Evolutionary conservation across 164 flowering plant species (phyloP).

Genomic region (grape (Vitis vinifera)): DNA sequence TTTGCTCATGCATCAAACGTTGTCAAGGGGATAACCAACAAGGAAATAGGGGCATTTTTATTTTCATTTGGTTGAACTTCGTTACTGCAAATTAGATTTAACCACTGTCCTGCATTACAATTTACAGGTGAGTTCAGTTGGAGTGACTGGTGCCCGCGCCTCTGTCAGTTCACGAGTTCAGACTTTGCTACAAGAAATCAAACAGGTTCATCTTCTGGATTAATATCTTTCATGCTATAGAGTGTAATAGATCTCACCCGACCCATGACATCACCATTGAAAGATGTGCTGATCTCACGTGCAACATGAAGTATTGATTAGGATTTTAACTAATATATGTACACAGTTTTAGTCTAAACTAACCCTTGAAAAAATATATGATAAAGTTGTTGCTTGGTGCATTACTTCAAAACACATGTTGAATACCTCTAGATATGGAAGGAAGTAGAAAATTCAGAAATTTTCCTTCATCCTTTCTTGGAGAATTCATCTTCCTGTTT

Average conservation of each 20-base stretch:
- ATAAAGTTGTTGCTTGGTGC: too few species aligned
- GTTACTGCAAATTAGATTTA: not conserved
- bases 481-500: too few species aligned
- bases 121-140: conserved; percentile 73
- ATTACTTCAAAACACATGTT: too few species aligned
- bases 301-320: not conserved
- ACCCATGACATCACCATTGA: not conserved
- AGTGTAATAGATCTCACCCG: not conserved
- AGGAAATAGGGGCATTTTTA: not conserved
- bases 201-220: conserved; percentile 51
- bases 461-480: too few species aligned
- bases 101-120: not conserved
- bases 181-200: conserved; percentile 67
- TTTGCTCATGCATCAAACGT: too few species aligned
- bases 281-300: not conserved
- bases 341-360: too few species aligned
- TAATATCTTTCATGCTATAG: not conserved
- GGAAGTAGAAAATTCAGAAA: too few species aligned
- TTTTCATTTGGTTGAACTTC: not conserved
- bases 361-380: too few species aligned
- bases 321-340: not conserved
- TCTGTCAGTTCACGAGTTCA: conserved; percentile 59
- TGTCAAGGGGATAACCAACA: not conserved
- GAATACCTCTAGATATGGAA: too few species aligned
- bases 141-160: conserved; percentile 90